phyloP scores from a whole-genome alignment of 2,329 filamentous ascomycete genomes.

The Diaporthe caulivora region DNA sequence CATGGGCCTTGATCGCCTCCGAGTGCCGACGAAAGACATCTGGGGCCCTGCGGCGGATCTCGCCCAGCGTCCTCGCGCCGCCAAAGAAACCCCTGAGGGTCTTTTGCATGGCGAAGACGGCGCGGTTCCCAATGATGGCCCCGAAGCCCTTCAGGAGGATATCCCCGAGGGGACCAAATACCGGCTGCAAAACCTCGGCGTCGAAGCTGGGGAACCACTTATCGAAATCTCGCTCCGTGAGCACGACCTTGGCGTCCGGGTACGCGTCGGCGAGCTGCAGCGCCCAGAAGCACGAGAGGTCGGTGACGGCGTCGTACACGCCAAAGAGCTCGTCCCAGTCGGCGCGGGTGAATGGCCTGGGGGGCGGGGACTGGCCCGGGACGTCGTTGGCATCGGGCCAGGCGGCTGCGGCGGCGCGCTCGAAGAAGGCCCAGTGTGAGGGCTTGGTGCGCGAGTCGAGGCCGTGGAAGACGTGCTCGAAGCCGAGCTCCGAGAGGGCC shows the following conservation, averaged over 20 bases:
- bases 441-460: conserved; percentile 32
- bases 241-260: conserved; percentile 40
- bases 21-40: background rate
- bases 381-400: conserved; percentile 35
- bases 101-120: background rate
- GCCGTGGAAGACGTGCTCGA: conserved; percentile 38
- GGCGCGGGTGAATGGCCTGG: conserved; percentile 26
- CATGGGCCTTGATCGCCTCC: background rate
- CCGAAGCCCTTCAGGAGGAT: background rate
- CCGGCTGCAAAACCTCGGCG: conserved; percentile 42
- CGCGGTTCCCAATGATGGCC: background rate
- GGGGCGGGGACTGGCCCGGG: background rate
- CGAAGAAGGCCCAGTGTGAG: conserved; percentile 35
- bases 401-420: conserved; percentile 38
- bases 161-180: background rate
- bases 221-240: conserved; percentile 41
- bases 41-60: background rate
- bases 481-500: conserved; percentile 37
- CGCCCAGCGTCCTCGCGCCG: background rate
- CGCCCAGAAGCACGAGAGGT: conserved; percentile 39
- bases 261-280: conserved; percentile 39
- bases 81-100: conserved; percentile 3
- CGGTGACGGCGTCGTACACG: conserved; percentile 40
- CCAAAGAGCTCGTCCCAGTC: conserved; percentile 41
- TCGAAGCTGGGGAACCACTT: conserved; percentile 39